Conservation (phyloP, 2,329 filamentous ascomycete species). For the Fusarium brevicatenulatum region DNA sequence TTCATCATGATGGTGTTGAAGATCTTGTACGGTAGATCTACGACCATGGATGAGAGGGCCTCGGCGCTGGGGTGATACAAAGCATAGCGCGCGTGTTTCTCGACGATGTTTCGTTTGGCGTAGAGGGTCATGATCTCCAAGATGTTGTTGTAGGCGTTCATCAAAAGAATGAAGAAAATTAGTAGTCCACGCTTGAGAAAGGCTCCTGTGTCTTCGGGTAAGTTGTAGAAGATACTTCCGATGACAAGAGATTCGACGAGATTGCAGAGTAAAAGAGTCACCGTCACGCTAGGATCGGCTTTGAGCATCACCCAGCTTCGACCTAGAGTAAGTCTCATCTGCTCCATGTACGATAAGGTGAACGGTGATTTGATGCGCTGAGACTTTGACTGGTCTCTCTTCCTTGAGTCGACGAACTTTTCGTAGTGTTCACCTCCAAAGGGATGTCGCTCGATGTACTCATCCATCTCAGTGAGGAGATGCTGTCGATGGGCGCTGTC, state of each 20-base stretch:
- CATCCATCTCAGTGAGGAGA: conserved; percentile 46
- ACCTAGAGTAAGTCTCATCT: conserved; percentile 31
- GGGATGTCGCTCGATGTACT: conserved; percentile 42
- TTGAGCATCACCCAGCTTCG: conserved; percentile 39
- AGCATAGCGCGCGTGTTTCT: conserved; percentile 50
- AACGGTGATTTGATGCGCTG: conserved; percentile 36
- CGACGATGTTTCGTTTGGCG: conserved; percentile 46
- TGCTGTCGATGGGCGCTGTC: conserved; percentile 36
- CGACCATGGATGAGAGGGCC: conserved; percentile 38
- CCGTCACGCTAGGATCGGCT: conserved; percentile 33
- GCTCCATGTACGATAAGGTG: conserved; percentile 34
- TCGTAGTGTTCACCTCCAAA: conserved; percentile 44
- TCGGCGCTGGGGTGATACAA: conserved; percentile 48
- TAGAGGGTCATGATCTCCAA: conserved; percentile 44
- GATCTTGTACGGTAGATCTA: conserved; percentile 41
- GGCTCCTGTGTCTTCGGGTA: conserved; percentile 3
- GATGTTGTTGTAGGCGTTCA: conserved; percentile 41
- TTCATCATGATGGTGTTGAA: conserved; percentile 52
- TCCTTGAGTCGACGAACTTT: conserved; percentile 37
- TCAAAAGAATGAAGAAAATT: conserved; percentile 36
- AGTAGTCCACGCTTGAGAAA: conserved; percentile 27
- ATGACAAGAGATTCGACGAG: conserved; percentile 37
- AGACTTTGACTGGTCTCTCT: conserved; percentile 39
- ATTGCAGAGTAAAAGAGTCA: conserved; percentile 36
- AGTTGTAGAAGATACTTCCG: conserved; percentile 39